Evolutionary conservation across 345 rosid species (phyloP), one percentile per base, ranked within the genome.

Genomic region (Xanthoceras sorbifolium): DNA sequence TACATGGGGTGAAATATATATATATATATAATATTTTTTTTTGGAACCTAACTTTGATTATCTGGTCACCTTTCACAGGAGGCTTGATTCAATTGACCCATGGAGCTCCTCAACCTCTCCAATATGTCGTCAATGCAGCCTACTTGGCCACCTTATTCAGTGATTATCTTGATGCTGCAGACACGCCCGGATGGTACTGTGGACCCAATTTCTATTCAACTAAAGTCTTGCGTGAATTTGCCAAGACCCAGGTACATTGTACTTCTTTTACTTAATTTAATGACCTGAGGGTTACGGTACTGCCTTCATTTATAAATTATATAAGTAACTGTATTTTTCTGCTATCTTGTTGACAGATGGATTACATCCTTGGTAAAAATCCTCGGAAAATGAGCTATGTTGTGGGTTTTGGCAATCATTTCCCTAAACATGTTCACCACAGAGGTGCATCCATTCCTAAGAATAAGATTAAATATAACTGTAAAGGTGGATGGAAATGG

Each of bases 401-500:
- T 20, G 98, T 92, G 22, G 98, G 99, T 79, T 96, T 84, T 81
- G 97, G 98, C 20, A 72, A 85, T 40, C 94, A 85, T 74, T 96
- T 89, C 69, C 97, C 98, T 8, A 91, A 69, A 77, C 98, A 73
- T 65, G 91, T 88, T 50, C 99, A 96, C 80, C 99, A 96, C 73
- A 87, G 98, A 74, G 99, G 92, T 42, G 99, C 97, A 9, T 96
- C 98, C 29, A 90, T 96, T 77, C 98, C 92, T 0, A 92, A 96
- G 84, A 88, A 91, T 81, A 96, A 89, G 87, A 74, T 93, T 69
- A 90, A 80, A 70, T 94, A 94, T 75, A 92, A 82, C 83, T 94
- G 98, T 84, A 91, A 90, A 84, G 99, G 98, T 28, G 99, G 99
- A 72, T 92, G 97, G 97, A 92, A 92, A 82, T 96, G 92, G 97